A percentile compares a stretch with the other conserved stretches of the same genome.
phyloP scores from a whole-genome alignment of 2,329 filamentous ascomycete species.

The Ascochyta viciae-villosae region DNA sequence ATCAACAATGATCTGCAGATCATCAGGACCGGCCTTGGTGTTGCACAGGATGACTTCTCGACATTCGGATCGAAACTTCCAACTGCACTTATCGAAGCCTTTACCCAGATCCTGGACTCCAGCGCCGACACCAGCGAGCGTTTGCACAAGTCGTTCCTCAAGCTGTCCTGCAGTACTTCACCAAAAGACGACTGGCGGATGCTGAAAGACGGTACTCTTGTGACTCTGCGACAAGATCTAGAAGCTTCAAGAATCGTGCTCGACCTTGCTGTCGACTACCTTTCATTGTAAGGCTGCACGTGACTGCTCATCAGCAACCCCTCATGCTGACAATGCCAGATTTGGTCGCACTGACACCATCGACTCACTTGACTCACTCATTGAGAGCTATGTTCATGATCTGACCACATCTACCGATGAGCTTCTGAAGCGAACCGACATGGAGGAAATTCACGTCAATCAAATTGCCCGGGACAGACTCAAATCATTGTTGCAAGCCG shows the following conservation, averaged over 20 bases:
- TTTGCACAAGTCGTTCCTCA: conserved; percentile 39
- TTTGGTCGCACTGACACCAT: conserved; percentile 30
- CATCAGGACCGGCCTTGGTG: conserved; percentile 40
- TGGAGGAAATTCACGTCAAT: conserved; percentile 34
- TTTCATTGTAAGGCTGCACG: conserved; percentile 33
- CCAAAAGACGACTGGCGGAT: conserved; percentile 33
- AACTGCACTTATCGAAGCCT: conserved; percentile 32
- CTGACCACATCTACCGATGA: conserved; percentile 29
- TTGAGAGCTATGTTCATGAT: conserved; percentile 24
- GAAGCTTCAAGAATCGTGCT: conserved; percentile 36
- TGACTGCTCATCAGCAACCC: neutral
- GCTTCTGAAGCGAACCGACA: conserved; percentile 34
- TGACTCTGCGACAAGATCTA: conserved; percentile 32
- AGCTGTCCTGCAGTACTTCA: conserved; percentile 32
- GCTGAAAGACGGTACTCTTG: conserved; percentile 26
- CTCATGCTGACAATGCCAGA: conserved; percentile 16
- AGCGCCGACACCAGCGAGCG: conserved; percentile 36
- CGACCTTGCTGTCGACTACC: conserved; percentile 40
- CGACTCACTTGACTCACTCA: conserved; percentile 29
- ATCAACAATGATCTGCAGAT: conserved; percentile 43
- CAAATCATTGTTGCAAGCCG: conserved; percentile 31
- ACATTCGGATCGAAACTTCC: conserved; percentile 26
- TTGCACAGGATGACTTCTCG: conserved; percentile 44
- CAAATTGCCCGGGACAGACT: conserved; percentile 34
- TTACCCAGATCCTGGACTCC: conserved; percentile 39